Percentiles rank a stretch among this genome's conserved stretches.
phyloP scores from a whole-genome alignment of 1,284 basidiomycete species.

The Malassezia globosa region DNA sequence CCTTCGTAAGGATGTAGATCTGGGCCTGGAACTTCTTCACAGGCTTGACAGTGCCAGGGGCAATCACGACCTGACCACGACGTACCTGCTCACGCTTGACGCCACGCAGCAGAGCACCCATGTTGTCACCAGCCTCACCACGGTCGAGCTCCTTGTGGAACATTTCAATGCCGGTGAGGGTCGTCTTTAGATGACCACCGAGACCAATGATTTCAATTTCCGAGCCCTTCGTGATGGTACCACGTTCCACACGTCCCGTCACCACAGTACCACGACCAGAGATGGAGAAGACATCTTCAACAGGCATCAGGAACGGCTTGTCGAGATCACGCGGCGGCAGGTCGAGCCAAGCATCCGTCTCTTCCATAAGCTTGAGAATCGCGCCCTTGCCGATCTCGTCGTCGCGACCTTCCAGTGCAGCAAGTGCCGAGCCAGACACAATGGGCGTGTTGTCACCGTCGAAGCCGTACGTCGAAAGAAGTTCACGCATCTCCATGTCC shows the following conservation, averaged over 20 bases:
- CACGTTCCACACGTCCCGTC: constrained; percentile 94
- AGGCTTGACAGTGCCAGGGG: constrained; percentile 84
- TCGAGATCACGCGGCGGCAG: constrained; percentile 91
- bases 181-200: constrained; percentile 75
- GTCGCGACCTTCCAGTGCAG: constrained; percentile 78
- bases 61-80: constrained; percentile 81
- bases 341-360: constrained; percentile 91
- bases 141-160: constrained; percentile 99
- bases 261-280: constrained; percentile 96
- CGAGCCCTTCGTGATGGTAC: constrained; percentile 77
- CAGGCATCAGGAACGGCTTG: constrained; percentile 91
- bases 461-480: constrained; percentile 73
- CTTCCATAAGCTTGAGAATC: constrained; percentile 71
- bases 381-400: constrained; percentile 68
- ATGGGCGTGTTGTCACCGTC: constrained; percentile 97
- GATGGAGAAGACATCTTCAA: constrained; percentile 97
- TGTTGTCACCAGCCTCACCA: constrained; percentile 97
- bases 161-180: constrained; percentile 95
- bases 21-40: constrained; percentile 68
- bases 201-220: constrained; percentile 91
- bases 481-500: constrained; percentile 99
- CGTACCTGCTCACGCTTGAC: constrained; percentile 91
- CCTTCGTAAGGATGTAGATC: constrained; percentile 64
- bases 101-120: constrained; percentile 93
- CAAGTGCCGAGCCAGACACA: constrained; percentile 88